phyloP scores from a whole-genome alignment of 768 basidiomycete genomes.

The Lentinula aciculospora region DNA sequence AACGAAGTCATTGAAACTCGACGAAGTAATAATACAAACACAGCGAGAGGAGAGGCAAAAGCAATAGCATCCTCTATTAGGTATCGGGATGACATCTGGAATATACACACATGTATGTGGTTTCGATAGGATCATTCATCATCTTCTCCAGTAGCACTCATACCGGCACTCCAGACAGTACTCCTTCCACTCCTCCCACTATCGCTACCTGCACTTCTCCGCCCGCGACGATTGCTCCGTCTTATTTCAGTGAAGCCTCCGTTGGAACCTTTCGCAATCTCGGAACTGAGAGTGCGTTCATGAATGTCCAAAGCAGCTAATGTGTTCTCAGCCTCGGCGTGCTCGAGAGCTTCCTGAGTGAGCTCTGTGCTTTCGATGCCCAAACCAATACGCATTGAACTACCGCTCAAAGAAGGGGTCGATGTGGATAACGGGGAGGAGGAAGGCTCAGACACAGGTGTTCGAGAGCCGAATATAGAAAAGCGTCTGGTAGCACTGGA shows the following conservation, averaged over 20 bases:
- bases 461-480: conserved; percentile 62
- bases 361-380: conserved; percentile 38
- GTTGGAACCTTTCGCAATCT: conserved; percentile 67
- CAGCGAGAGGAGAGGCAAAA: not conserved
- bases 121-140: conserved; percentile 4
- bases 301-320: conserved; percentile 77
- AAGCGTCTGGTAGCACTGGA: conserved; percentile 43
- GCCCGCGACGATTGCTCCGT: conserved; percentile 43
- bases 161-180: conserved; percentile 85
- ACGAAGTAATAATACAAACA: not conserved
- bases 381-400: conserved; percentile 21
- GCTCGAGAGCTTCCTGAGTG: conserved; percentile 73
- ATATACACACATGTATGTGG: too few relatives aligned
- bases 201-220: conserved; percentile 52
- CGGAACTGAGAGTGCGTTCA: conserved; percentile 65
- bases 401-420: conserved; percentile 24
- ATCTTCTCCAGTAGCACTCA: conserved; percentile 24
- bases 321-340: conserved; percentile 70
- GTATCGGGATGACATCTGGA: too few relatives aligned
- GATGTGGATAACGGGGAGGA: conserved; percentile 35
- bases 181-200: conserved; percentile 25
- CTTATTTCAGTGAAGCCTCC: conserved; percentile 80
- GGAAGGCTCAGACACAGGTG: conserved; percentile 38
- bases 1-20: too few relatives aligned
- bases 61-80: not conserved